These are phyloP conservation scores for Pseudogymnoascus destructans DNA, from an alignment of 2,329 filamentous ascomycete genomes.

Conservation along the genomic window DNA sequence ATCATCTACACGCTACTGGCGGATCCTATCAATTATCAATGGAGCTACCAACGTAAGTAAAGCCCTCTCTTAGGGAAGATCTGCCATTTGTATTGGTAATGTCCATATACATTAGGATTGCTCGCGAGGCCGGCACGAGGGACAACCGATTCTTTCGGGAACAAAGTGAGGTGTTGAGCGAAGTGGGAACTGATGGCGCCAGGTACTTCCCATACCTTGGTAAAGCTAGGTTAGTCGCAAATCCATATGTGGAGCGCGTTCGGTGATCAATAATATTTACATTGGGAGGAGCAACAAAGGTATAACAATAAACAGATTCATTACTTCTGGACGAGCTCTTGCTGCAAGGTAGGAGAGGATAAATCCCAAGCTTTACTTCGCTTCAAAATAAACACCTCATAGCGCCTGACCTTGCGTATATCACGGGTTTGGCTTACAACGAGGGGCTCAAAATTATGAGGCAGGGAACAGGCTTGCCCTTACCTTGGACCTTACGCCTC, in stretches of 20 bases:
- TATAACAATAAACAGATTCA: not conserved
- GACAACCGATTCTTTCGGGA: constrained; percentile 6
- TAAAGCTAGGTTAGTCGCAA: constrained; percentile 6
- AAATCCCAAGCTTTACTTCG: not conserved
- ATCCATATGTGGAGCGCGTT: constrained; percentile 8
- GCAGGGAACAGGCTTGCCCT: not conserved
- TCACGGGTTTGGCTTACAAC: not conserved
- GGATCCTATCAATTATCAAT: constrained; percentile 7
- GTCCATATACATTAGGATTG: not conserved
- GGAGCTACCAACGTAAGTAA: not conserved
- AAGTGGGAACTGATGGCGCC: constrained; percentile 2
- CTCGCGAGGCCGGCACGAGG: constrained; percentile 6
- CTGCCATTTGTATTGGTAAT: not conserved
- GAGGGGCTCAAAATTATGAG: not conserved
- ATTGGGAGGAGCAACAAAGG: not conserved
- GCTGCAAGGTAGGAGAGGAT: not conserved
- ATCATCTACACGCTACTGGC: constrained; percentile 3
- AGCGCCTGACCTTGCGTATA: not conserved
- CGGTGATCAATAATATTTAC: constrained; percentile 6
- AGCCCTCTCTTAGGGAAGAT: not conserved
- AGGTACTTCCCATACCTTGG: constrained; percentile 1
- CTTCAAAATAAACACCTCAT: not conserved
- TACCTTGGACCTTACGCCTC: not conserved
- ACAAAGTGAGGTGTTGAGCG: constrained; percentile 5
- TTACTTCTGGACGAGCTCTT: not conserved